Evolutionary conservation across 371 early-diverging fungal genomes (phyloP), one percentile per base, ranked within the genome.

Genomic region (Mortierella sp.): DNA sequence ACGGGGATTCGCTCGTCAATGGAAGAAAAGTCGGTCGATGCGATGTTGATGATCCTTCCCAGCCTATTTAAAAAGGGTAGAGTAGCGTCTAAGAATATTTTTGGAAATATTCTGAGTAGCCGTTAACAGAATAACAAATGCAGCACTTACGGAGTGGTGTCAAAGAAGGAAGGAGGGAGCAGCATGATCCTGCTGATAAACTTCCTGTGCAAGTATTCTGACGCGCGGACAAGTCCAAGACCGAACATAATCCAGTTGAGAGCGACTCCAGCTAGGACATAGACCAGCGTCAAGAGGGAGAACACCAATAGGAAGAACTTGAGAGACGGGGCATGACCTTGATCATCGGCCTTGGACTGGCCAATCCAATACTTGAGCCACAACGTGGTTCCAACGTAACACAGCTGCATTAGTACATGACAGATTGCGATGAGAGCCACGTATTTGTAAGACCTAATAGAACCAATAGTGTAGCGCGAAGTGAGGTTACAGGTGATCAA

Each of bases 131-230:
- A 34, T 21, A 19, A 50, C 50, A 54, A 44, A 10, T 8, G 24
- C 10, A 42, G 57, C 96, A 68, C 81, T 77, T 74, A 82, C 78
- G 98, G 98, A 19, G 97, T 97, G 45, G 90, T 92, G 63, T 98
- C 97, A 82, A 96, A 97, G 90, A 96, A 97, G 11, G 94, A 88
- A 26, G 95, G 80, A 58, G 91, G 92, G 7, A 95, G 92, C n/a
- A 89, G 89, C 75, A 95, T 83, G 21, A 95, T 88, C 3, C 91
- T 82, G 16, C 58, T 65, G 54, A 95, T 78, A 21, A 94, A 73
- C 79, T 65, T 71, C 83, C 47, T 89, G 85, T 28, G 92, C 70
- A 91, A 50, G 70, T 57, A 34, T 19, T 76, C 60, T 10, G 83
- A 75, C 1, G 82, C 88, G 34, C 84, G 84, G 26, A 88, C 45